Conservation (phyloP, 2,329 filamentous ascomycete genomes). For the Stemphylium beticola region DNA sequence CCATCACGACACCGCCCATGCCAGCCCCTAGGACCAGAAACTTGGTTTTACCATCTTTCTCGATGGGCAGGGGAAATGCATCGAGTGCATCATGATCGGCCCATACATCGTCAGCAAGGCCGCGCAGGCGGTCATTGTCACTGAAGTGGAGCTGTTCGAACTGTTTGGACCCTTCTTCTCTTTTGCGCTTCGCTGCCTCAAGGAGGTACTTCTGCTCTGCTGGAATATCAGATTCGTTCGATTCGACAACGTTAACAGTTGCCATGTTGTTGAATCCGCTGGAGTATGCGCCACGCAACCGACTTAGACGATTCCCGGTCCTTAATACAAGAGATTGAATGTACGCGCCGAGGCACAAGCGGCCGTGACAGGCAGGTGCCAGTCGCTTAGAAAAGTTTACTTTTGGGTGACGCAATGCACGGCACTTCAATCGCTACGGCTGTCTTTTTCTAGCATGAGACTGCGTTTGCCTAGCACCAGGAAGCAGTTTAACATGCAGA, state of each 20-base stretch:
- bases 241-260: conserved; percentile 9
- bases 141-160: conserved; percentile 21
- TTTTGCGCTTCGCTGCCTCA: conserved; percentile 22
- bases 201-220: conserved; percentile 19
- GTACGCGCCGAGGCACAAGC: too few relatives aligned
- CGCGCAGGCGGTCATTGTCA: conserved; percentile 15
- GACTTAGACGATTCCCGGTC: too few relatives aligned
- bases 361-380: too few relatives aligned
- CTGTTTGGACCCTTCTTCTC: conserved; percentile 18
- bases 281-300: not conserved
- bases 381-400: too few relatives aligned
- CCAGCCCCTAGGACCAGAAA: conserved; percentile 51
- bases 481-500: too few relatives aligned
- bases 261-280: not conserved
- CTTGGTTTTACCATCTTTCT: conserved; percentile 15
- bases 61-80: conserved; percentile 12
- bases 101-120: conserved; percentile 19
- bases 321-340: too few relatives aligned
- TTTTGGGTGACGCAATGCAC: too few relatives aligned
- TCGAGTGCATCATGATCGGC: conserved; percentile 24
- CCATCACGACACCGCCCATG: conserved; percentile 49
- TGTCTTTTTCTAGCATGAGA: too few relatives aligned
- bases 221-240: conserved; percentile 10
- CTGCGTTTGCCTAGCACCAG: too few relatives aligned
- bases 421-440: too few relatives aligned